Evolutionary conservation across 192 early-diverging fungal species (phyloP), one percentile per base, ranked within the genome.

Genomic region (Backusella luteola): DNA sequence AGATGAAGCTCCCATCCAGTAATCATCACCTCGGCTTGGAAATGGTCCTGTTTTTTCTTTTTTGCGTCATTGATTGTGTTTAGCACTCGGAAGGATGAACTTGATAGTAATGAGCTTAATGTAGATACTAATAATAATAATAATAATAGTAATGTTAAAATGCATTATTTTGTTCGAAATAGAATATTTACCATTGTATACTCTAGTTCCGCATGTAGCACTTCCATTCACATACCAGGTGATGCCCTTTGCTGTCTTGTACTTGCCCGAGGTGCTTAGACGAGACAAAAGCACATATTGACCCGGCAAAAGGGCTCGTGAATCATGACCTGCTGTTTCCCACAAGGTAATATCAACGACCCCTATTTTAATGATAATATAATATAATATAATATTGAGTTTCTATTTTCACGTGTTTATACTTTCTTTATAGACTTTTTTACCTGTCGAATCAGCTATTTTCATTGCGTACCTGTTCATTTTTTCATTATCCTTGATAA

Each of bases 221-320:
- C 78, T 79, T 29, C 78, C 78, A 36, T 79, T 79, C 29, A 79
- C 74, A 49, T 75, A 79, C 78, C 78, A 79, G 23, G 39, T 66
- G 12, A 14, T 32, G 1, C 69, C 73, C 5, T 75, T 71, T 17
- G 11, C 34, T 9, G 56, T 71, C 29, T 41, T 63, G 23, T 71
- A 53, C 15, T 39, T 36, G 23, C n/a, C 17, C 5, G 78, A 75
- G 0, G 78, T 79, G 32, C 49, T 63, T 5, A 79, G 42, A 0
- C 67, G 52, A 15, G 73, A 63, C 7, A 79, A 41, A 12, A 79
- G 34, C 3, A 79, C 69, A 46, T 75, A 75, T 12, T 79, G 68
- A 1, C 74, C 74, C n/a, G 38, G 39, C 42, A 69, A 71, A 39
- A 74, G 34, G 29, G 53, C 17, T 3, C 78, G 68, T 36, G 78